Evolutionary conservation across 805 yeast species (phyloP).

Genomic region (Danielia reshetovae): DNA sequence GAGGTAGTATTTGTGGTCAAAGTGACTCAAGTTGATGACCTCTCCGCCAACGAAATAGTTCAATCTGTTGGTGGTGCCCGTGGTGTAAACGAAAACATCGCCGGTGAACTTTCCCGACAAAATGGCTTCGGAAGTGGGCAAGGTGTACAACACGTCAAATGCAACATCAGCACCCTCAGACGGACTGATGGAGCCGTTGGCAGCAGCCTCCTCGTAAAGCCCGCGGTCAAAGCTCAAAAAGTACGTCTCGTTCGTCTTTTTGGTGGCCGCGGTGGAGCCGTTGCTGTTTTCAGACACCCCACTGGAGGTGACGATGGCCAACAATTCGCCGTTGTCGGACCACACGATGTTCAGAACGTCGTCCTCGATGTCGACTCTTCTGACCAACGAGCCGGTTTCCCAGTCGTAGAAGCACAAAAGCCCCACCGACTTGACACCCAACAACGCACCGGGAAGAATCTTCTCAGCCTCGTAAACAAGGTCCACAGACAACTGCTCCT

Average conservation of each 20-base stretch:
- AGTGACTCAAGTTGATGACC: constrained; percentile 87
- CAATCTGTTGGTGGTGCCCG: constrained; percentile 72
- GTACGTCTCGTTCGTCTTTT: constrained; percentile 64
- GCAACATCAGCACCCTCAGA: constrained; percentile 89
- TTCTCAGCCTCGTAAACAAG: constrained; percentile 72
- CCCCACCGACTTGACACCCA: constrained; percentile 81
- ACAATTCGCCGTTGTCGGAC: constrained; percentile 91
- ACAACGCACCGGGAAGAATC: constrained; percentile 82
- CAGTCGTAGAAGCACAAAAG: constrained; percentile 90
- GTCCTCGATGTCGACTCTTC: constrained; percentile 76
- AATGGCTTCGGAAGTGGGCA: constrained; percentile 63
- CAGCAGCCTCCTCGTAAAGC: constrained; percentile 58
- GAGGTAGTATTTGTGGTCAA: constrained; percentile 80
- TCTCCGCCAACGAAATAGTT: constrained; percentile 95
- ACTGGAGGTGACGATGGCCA: constrained; percentile 54
- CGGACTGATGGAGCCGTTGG: constrained; percentile 53
- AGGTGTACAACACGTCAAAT: constrained; percentile 79
- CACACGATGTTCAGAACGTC: constrained; percentile 80
- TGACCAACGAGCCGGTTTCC: constrained; percentile 80
- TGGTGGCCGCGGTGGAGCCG: constrained; percentile 21
- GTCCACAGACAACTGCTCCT: constrained; percentile 65
- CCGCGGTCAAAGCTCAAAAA: constrained; percentile 73
- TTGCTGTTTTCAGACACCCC: constrained; percentile 22
- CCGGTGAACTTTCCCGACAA: constrained; percentile 96
- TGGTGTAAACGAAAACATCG: constrained; percentile 91